Evolutionary conservation across 352 stramenopile species (phyloP), one percentile per base, ranked within the genome.

Genomic region (Elongisporangium prolatum): DNA sequence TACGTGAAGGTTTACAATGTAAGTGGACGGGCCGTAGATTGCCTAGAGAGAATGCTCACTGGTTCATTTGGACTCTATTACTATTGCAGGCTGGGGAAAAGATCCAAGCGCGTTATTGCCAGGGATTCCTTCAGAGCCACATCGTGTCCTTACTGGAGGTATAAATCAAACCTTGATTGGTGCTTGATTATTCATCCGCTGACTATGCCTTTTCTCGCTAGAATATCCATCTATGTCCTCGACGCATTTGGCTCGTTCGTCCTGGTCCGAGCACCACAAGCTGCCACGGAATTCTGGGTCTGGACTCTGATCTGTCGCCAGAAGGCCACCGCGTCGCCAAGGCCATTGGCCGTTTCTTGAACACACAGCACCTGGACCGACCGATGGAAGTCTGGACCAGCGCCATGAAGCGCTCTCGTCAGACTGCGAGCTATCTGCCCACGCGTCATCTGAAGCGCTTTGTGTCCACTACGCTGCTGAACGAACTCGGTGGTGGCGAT

Each of bases 1-100:
- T 98, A 97, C 61, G 90, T 97, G 54, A 98, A 98, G 63, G 80
- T 98, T 3, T 95, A 93, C 71, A 97, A 98, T 49, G 85, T 94
- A 50, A 21, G 63, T 65, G 8, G 11, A 40, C 5, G 5, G 38
- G 40, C n/a, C 17, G 22, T 18, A 38, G 51, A 47, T 17, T 62
- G 48, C 16, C 22, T n/a, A 16, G 0, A 49, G 10, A 20, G 16
- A 48, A 6, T 13, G n/a, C n/a, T 18, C 17, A 3, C 6, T 44
- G 18, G 21, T 34, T 6, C 16, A 14, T 16, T 21, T 48, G 17
- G 17, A 20, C 7, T 57, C n/a, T 52, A 7, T 4, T 48, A 49
- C 4, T 20, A 13, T 8, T 37, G 10, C 54, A 79, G 71, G 84
- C 83, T 25, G 92, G 92, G 14, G 88, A 97, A 62, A 97, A 97